Conservation (phyloP, 306 rosid genomes). For the Trichosanthes cucumerina region DNA sequence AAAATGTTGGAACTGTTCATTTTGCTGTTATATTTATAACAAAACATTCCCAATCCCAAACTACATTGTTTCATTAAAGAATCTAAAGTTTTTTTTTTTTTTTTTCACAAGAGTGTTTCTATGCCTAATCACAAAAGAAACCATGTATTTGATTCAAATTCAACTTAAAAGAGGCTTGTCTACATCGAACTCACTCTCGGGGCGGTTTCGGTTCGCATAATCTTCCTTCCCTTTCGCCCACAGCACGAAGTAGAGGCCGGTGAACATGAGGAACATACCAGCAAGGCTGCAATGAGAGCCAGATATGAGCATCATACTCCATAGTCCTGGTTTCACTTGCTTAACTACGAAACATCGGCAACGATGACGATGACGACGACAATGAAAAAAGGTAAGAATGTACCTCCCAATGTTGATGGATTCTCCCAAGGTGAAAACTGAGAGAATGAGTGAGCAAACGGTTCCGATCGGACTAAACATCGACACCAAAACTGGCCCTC, state of each 20-base stretch:
- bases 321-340: background rate
- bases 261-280: constrained; percentile 82
- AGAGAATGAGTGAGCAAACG: constrained; percentile 57
- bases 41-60: background rate
- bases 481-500: constrained; percentile 84
- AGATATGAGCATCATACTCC: background rate
- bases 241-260: constrained; percentile 75
- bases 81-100: background rate
- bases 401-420: constrained; percentile 57
- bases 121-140: background rate
- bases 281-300: constrained; percentile 40
- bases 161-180: constrained; percentile 61
- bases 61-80: background rate
- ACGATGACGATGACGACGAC: background rate
- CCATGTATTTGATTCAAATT: constrained; percentile 6
- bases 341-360: background rate
- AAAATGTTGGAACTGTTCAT: constrained; percentile 6
- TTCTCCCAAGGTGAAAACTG: constrained; percentile 36
- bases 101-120: background rate
- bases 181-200: constrained; percentile 46
- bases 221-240: constrained; percentile 91
- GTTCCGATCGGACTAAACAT: constrained; percentile 76
- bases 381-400: background rate
- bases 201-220: constrained; percentile 9
- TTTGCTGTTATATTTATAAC: background rate